Evolutionary conservation across 2,329 filamentous ascomycete genomes (phyloP), one percentile per base, ranked within the genome.

Genomic region (Arthrobotrys musiformis): DNA sequence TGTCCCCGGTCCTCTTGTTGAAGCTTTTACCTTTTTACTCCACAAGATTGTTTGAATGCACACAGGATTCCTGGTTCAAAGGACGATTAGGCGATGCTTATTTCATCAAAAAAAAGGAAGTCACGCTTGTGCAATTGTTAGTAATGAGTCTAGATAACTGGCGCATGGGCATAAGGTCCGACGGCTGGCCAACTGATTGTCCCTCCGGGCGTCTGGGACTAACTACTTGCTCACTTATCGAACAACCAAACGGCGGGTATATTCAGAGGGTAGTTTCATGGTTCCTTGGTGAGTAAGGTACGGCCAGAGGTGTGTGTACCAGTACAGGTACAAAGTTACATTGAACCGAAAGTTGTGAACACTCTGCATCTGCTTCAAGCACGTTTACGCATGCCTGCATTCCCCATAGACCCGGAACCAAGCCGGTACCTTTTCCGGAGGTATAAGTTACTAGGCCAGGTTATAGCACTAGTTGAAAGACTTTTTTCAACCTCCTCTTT

Each of bases 1-100:
- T 62, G 54, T 66, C 70, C 70, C 70, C 42, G 70, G 70, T 67
- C 35, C 30, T 13, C 28, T 46, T 40, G 54, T 40, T 62, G 58
- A 62, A 62, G 58, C 40, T 44, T 61, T 61, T 44, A 46, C 28
- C 58, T 40, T 33, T 35, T 44, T 46, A 46, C 58, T 62, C 58
- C 40, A 44, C 58, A 62, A 62, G 58, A 44, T 35, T 56, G n/a
- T 40, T 40, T n/a, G 54, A 58, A 37, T 30, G 33, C 54, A 58
- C 54, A 40, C 26, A 40, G 54, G 54, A 58, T 58, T 58, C 54
- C 54, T 58, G 54, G 54, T 24, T 44, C 9, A 24, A 37, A 46
- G 15, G 58, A 62, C 24, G 58, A 44, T 62, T 62, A 62, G 40
- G 40, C 58, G 54, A 62, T 62, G 58, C 35, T 62, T 62, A 62